phyloP scores from a whole-genome alignment of 2,329 filamentous ascomycete species.

The Aureobasidium sp. region DNA sequence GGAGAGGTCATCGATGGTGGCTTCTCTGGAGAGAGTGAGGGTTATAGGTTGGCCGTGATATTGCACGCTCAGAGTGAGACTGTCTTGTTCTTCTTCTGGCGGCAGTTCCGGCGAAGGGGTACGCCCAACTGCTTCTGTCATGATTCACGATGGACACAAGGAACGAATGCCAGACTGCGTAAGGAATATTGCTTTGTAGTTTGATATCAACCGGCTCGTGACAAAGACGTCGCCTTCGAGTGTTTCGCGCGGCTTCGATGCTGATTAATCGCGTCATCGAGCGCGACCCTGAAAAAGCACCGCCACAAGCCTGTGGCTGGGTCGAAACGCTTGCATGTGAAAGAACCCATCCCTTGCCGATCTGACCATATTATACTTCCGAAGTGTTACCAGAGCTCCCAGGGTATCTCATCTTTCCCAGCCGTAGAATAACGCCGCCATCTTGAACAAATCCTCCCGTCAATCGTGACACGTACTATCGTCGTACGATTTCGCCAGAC shows the following conservation, averaged over 20 bases:
- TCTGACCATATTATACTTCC: neutral
- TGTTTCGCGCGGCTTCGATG: conserved; percentile 10
- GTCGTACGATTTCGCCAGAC: neutral
- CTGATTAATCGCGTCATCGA: conserved; percentile 8
- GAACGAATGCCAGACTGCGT: neutral
- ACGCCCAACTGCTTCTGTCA: neutral
- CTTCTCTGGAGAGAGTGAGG: conserved; percentile 36
- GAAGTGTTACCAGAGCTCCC: neutral
- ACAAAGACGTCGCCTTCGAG: neutral
- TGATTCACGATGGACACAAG: neutral
- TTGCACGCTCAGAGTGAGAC: conserved; percentile 40
- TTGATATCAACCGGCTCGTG: neutral
- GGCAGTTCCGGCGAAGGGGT: neutral
- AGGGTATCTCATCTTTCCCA: conserved; percentile 6
- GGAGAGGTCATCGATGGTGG: conserved; percentile 52
- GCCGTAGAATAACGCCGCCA: neutral
- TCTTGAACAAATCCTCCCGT: neutral
- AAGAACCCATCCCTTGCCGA: neutral
- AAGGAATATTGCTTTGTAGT: neutral
- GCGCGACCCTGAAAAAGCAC: neutral
- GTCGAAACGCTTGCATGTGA: neutral
- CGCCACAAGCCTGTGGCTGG: neutral
- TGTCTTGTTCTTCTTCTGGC: conserved; percentile 2
- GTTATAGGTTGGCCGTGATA: conserved; percentile 46
- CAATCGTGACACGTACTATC: neutral